Conservation (phyloP, 495 filamentous ascomycete species). For the Hyaloscypha finlandica region DNA sequence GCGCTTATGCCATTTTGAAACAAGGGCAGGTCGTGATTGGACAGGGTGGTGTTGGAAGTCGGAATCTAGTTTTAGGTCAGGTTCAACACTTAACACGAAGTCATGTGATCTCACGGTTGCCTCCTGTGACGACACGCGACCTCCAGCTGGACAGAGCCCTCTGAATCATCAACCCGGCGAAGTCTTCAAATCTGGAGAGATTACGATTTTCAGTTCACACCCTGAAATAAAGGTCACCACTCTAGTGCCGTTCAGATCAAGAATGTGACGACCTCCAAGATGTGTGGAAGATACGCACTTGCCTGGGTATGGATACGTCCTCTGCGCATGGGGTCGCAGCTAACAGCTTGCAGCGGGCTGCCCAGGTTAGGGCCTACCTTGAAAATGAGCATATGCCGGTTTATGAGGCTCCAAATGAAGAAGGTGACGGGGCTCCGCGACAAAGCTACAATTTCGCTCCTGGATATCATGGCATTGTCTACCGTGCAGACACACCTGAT, state of each 20-base stretch:
- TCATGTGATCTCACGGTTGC: no score
- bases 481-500: slow-evolving; percentile 72
- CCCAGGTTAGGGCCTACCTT: slow-evolving; percentile 67
- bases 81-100: no score
- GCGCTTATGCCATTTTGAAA: no score
- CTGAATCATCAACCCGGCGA: no score
- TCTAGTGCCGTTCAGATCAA: neutral
- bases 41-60: no score
- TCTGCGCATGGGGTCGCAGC: neutral
- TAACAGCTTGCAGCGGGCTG: slow-evolving; percentile 51
- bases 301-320: slow-evolving; percentile 60
- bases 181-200: no score
- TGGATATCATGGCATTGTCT: slow-evolving; percentile 81
- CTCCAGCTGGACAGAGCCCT: no score
- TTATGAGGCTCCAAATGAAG: slow-evolving; percentile 72
- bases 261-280: slow-evolving; percentile 39
- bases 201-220: no score
- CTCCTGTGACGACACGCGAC: no score
- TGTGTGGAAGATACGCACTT: slow-evolving; percentile 89
- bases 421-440: slow-evolving; percentile 55
- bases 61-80: no score
- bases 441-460: slow-evolving; percentile 94
- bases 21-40: no score
- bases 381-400: slow-evolving; percentile 75
- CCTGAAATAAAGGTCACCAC: no score